phyloP scores from a whole-genome alignment of 1,284 basidiomycete genomes.

The Ceratobasidium papillatum region DNA sequence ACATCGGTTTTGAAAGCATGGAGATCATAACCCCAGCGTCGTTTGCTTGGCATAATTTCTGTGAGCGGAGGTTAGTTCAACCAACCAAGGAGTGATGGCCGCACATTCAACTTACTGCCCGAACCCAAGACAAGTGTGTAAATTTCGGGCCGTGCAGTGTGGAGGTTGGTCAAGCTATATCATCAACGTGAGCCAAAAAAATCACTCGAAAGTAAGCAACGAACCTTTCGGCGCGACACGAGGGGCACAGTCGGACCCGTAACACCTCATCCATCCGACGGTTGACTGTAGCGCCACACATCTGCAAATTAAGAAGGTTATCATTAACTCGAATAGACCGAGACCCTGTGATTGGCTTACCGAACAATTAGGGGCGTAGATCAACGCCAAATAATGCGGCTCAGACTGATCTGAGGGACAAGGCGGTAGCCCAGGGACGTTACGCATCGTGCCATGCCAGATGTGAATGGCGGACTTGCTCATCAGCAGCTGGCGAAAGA shows the following conservation, averaged over 20 bases:
- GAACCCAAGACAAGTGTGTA: not conserved
- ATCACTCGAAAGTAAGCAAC: too few species aligned
- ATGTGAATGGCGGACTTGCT: constrained; percentile 40
- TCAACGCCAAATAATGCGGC: constrained; percentile 46
- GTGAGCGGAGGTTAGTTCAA: not conserved
- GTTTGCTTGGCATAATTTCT: constrained; percentile 22
- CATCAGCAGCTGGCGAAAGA: constrained; percentile 45
- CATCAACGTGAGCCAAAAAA: too few species aligned
- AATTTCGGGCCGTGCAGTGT: not conserved
- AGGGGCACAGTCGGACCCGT: constrained; percentile 19
- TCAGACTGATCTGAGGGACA: constrained; percentile 46
- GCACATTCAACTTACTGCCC: not conserved
- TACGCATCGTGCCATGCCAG: constrained; percentile 44
- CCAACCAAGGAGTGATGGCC: not conserved
- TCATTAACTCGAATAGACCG: not conserved
- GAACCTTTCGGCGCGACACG: constrained; percentile 2
- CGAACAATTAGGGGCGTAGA: constrained; percentile 44
- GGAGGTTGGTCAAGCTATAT: not conserved
- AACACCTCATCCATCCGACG: not conserved
- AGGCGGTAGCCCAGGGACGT: constrained; percentile 42
- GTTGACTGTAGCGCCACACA: not conserved
- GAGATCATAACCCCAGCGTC: not conserved
- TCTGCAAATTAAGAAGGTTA: not conserved
- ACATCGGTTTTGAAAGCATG: constrained; percentile 5
- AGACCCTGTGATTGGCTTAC: not conserved